Percentiles rank a stretch among this genome's conserved stretches.
phyloP scores from a whole-genome alignment of 495 filamentous ascomycete genomes.

The Penicillium subrubescens region DNA sequence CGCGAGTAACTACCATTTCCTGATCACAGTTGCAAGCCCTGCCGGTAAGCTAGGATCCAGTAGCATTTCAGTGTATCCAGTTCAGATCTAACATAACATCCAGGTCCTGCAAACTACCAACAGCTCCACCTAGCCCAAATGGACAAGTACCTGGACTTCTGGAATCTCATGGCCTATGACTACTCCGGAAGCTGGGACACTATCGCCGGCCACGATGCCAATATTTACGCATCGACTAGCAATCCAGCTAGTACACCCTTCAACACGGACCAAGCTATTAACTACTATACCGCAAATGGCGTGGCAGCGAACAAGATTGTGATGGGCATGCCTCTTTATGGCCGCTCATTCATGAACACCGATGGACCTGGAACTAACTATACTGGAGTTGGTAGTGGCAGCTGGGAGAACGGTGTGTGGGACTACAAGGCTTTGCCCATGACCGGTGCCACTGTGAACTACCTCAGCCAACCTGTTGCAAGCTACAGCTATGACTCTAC shows the following conservation, averaged over 20 bases:
- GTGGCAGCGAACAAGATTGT: slow-evolving; percentile 70
- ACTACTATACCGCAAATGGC: slow-evolving; percentile 63
- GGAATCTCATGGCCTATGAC: slow-evolving; percentile 81
- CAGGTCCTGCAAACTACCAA: slow-evolving; percentile 61
- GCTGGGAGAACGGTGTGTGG: slow-evolving; percentile 78
- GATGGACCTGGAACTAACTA: slow-evolving; percentile 68
- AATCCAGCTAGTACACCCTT: slow-evolving; percentile 66
- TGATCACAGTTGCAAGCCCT: slow-evolving; percentile 68
- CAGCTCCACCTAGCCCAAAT: slow-evolving; percentile 62
- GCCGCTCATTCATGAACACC: slow-evolving; percentile 74
- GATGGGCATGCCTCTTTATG: slow-evolving; percentile 85
- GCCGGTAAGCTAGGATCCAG: slow-evolving; percentile 33
- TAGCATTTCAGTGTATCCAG: background rate
- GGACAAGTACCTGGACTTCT: slow-evolving; percentile 66
- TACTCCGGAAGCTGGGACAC: slow-evolving; percentile 72
- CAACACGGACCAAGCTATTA: slow-evolving; percentile 63
- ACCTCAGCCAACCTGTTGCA: slow-evolving; percentile 39
- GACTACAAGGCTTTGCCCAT: slow-evolving; percentile 67
- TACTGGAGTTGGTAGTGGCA: slow-evolving; percentile 65
- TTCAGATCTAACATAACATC: slow-evolving; percentile 22
- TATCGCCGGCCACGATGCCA: slow-evolving; percentile 72
- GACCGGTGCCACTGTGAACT: slow-evolving; percentile 27
- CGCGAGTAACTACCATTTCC: slow-evolving; percentile 56
- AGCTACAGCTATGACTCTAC: slow-evolving; percentile 69
- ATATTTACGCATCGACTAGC: slow-evolving; percentile 58